These are phyloP conservation scores for Alliaria petiolata DNA, from an alignment of 345 rosid genomes.

Conservation along the genomic window DNA sequence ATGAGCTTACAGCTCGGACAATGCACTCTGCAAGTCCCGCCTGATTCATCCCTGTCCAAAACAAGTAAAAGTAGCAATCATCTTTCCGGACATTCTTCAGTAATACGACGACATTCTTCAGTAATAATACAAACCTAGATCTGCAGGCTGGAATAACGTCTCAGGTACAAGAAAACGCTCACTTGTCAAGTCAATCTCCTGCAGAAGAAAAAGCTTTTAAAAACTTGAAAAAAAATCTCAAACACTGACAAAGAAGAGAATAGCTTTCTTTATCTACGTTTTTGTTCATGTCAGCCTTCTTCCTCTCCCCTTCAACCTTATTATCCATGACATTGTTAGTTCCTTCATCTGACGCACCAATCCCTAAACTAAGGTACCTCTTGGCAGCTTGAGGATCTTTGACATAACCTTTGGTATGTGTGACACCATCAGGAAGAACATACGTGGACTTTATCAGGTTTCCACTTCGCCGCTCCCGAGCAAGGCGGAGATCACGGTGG, in stretches of 20 bases:
- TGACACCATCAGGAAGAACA: conserved; percentile 85
- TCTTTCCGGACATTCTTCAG: too few relatives aligned
- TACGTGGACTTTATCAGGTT: conserved; percentile 67
- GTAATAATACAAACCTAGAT: conserved; percentile 77
- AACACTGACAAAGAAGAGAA: conserved; percentile 3
- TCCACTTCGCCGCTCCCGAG: conserved; percentile 57
- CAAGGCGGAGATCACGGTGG: conserved; percentile 57
- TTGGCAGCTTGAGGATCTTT: conserved; percentile 63
- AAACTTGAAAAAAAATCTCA: not conserved
- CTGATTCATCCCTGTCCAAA: conserved; percentile 78
- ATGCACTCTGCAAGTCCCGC: conserved; percentile 97
- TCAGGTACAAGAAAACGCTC: conserved; percentile 95
- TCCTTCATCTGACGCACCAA: not conserved
- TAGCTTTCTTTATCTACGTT: conserved; percentile 34
- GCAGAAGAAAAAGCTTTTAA: conserved; percentile 12
- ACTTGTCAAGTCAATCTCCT: conserved; percentile 94
- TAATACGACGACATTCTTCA: too few relatives aligned
- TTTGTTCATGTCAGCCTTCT: conserved; percentile 58
- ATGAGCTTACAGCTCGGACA: conserved; percentile 82
- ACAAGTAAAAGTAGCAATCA: conserved; percentile 11
- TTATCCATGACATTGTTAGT: conserved; percentile 23
- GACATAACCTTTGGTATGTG: conserved; percentile 77
- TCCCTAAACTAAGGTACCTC: conserved; percentile 37
- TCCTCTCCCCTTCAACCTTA: conserved; percentile 37
- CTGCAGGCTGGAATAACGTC: conserved; percentile 91